Percentiles rank a stretch among this genome's conserved stretches.
Evolutionary conservation across 768 basidiomycete species (phyloP).

Genomic region (Suillus brevipes): DNA sequence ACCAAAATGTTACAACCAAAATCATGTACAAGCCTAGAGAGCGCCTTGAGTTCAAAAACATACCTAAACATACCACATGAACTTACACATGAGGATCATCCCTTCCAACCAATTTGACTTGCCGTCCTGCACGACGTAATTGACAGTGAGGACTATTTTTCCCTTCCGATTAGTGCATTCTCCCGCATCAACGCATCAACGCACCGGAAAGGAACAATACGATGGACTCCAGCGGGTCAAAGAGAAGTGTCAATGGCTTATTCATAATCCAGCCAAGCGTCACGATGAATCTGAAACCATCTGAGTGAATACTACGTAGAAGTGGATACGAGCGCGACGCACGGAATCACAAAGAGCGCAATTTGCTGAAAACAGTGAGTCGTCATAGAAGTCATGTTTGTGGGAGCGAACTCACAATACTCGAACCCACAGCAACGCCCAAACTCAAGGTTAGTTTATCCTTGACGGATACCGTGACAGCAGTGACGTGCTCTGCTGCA

Average conservation of each 20-base stretch:
- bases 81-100: constrained; percentile 65
- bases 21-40: constrained; percentile 54
- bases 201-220: constrained; percentile 22
- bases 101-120: constrained; percentile 93
- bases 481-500: constrained; percentile 89
- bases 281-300: constrained; percentile 58
- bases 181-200: constrained; percentile 1
- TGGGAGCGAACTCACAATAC: constrained; percentile 54
- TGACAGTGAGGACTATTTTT: constrained; percentile 70
- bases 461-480: constrained; percentile 89
- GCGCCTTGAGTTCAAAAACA: neutral
- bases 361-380: constrained; percentile 54
- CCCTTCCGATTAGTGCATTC: neutral
- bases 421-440: constrained; percentile 86
- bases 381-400: neutral
- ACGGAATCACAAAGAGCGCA: constrained; percentile 68
- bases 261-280: constrained; percentile 78
- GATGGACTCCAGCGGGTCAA: constrained; percentile 82
- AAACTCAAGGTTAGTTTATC: constrained; percentile 85
- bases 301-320: constrained; percentile 9
- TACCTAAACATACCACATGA: neutral
- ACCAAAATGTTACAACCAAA: constrained; percentile 55
- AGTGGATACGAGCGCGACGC: constrained; percentile 20
- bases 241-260: constrained; percentile 79
- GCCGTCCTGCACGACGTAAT: constrained; percentile 83